These are phyloP conservation scores for Umbellularia californica DNA, from an alignment of 164 flowering plant species.

Conservation along the genomic window DNA sequence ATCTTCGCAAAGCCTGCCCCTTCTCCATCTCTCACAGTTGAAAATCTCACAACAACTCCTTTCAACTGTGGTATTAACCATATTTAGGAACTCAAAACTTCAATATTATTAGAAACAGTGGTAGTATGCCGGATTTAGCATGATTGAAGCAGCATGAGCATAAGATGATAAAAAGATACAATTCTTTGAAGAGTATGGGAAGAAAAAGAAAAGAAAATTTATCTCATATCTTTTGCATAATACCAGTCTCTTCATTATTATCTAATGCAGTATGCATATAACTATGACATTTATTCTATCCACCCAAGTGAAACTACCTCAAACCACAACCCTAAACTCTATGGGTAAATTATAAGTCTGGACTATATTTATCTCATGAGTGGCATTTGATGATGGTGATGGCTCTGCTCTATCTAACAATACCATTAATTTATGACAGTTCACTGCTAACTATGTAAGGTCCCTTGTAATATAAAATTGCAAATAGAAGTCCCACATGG, in stretches of 20 bases:
- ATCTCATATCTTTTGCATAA: neutral
- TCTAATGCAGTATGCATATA: neutral
- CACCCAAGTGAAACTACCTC: neutral
- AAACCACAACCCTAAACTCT: no score
- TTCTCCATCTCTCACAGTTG: no score
- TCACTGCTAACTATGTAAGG: no score
- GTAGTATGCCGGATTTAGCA: neutral
- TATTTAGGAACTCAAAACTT: neutral
- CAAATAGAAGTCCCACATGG: no score
- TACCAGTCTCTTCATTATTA: neutral
- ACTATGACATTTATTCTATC: neutral
- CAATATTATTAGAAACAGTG: neutral
- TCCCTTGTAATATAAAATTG: no score
- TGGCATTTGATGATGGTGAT: no score
- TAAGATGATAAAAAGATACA: neutral
- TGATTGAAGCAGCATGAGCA: neutral
- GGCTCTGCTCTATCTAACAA: no score
- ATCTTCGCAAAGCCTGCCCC: neutral
- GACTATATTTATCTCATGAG: no score
- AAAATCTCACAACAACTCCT: no score
- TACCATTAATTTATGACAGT: no score
- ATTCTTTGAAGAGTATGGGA: neutral
- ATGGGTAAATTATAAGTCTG: no score
- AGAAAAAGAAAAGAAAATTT: neutral
- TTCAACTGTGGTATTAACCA: neutral